Percentiles rank a stretch among this genome's conserved stretches.
Evolutionary conservation across 495 filamentous ascomycete genomes (phyloP).

Genomic region (Penicillium bovifimosum): DNA sequence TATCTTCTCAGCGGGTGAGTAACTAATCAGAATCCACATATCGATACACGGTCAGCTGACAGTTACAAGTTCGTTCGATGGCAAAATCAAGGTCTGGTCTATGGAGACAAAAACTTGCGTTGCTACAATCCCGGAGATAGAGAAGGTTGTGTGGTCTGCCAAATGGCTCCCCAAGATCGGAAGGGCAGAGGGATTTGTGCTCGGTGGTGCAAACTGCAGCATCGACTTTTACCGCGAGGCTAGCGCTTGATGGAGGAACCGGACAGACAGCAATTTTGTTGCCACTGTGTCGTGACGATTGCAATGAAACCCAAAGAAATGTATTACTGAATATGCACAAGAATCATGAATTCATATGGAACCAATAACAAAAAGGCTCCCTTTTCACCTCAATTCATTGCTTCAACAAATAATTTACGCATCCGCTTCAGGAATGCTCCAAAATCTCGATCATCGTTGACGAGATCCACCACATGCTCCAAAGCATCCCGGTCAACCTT

Average conservation of each 20-base stretch:
- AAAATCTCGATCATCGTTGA: slow-evolving; percentile 80
- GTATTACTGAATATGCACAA: slow-evolving; percentile 7
- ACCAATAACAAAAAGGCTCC: neutral
- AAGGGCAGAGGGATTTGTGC: slow-evolving; percentile 79
- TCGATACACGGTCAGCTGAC: slow-evolving; percentile 9
- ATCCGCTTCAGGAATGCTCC: slow-evolving; percentile 81
- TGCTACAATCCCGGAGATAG: slow-evolving; percentile 87
- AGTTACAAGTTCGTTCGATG: slow-evolving; percentile 66
- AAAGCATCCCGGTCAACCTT: slow-evolving; percentile 72
- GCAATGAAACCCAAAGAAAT: slow-evolving; percentile 8
- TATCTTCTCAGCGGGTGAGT: slow-evolving; percentile 79
- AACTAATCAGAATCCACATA: neutral
- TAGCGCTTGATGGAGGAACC: slow-evolving; percentile 53
- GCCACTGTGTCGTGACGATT: slow-evolving; percentile 6
- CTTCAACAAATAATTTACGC: slow-evolving; percentile 73
- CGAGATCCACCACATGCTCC: slow-evolving; percentile 61
- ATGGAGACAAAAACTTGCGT: slow-evolving; percentile 77
- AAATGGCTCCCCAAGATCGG: slow-evolving; percentile 79
- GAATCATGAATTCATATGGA: slow-evolving; percentile 18
- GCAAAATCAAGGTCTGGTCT: slow-evolving; percentile 93
- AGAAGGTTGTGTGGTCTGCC: slow-evolving; percentile 78
- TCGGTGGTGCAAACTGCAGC: slow-evolving; percentile 72
- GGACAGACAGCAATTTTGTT: neutral
- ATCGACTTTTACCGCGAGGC: slow-evolving; percentile 91
- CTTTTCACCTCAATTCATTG: slow-evolving; percentile 39